Evolutionary conservation across 208 protist genomes (phyloP).

Genomic region (Naegleria gruberi): DNA sequence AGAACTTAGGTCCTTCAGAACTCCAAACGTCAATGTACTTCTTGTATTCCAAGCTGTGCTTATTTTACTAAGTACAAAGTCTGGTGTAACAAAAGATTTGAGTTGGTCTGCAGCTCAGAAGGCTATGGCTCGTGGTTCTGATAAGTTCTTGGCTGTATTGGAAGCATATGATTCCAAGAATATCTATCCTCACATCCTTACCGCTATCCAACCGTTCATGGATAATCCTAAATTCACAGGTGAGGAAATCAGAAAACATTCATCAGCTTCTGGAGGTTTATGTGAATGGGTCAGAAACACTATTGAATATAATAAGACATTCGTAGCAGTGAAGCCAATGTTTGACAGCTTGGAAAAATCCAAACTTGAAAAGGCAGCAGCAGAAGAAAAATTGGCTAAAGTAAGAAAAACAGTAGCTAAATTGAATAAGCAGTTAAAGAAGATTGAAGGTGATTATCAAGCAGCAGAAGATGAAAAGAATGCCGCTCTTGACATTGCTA

Average conservation of each 20-base stretch:
- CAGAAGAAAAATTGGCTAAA: conserved; percentile 31
- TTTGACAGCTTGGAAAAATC: conserved; percentile 44
- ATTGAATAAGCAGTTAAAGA: conserved; percentile 54
- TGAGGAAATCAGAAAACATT: conserved; percentile 36
- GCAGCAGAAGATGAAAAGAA: conserved; percentile 55
- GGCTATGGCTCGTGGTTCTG: conserved; percentile 42
- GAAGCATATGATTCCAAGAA: conserved; percentile 48
- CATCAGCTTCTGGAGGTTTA: conserved; percentile 56
- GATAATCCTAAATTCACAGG: conserved; percentile 33
- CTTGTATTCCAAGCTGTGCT: conserved; percentile 46
- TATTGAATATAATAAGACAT: conserved; percentile 53
- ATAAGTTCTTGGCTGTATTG: conserved; percentile 54
- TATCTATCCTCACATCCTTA: conserved; percentile 20
- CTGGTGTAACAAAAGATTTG: conserved; percentile 58
- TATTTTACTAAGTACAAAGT: conserved; percentile 34
- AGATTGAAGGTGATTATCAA: conserved; percentile 52
- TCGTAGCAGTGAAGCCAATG: conserved; percentile 65
- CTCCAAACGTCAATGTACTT: conserved; percentile 47
- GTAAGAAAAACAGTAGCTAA: conserved; percentile 41
- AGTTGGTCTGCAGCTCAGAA: conserved; percentile 60
- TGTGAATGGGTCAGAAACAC: conserved; percentile 62
- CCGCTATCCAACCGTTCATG: conserved; percentile 26
- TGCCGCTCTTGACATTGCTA: conserved; percentile 35
- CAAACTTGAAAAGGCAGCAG: conserved; percentile 33
- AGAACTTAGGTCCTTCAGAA: conserved; percentile 62